phyloP scores from a whole-genome alignment of 2,329 filamentous ascomycete genomes.

The Thyridium curvatum region DNA sequence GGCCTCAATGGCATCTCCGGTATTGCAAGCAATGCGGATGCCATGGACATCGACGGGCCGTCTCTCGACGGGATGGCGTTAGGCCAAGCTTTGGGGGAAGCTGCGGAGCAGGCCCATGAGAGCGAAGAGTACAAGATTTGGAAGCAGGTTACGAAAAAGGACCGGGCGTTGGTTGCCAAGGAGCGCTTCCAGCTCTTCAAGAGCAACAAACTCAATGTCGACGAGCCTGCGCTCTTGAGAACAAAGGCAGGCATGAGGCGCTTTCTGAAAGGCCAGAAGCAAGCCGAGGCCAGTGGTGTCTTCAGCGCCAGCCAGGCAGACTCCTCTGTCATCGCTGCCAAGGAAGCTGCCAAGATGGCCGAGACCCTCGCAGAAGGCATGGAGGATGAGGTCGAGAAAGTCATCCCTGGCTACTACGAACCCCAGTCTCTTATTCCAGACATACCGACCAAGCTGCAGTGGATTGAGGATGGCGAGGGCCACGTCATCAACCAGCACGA shows the following conservation, averaged over 20 bases:
- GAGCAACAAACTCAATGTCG: constrained; percentile 74
- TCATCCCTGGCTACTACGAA: constrained; percentile 93
- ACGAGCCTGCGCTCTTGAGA: constrained; percentile 81
- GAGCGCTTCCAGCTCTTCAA: constrained; percentile 83
- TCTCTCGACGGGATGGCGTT: constrained; percentile 61
- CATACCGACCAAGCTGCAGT: constrained; percentile 69
- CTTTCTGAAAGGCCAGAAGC: constrained; percentile 74
- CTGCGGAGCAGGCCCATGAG: constrained; percentile 70
- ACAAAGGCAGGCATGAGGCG: constrained; percentile 85
- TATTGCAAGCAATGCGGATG: constrained; percentile 69
- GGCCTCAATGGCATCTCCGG: constrained; percentile 59
- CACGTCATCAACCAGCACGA: constrained; percentile 83
- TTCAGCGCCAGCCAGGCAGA: constrained; percentile 29
- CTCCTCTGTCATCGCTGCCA: constrained; percentile 38
- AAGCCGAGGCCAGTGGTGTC: constrained; percentile 48
- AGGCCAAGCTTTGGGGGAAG: constrained; percentile 57
- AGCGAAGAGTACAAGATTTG: constrained; percentile 97
- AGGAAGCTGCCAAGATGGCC: constrained; percentile 42
- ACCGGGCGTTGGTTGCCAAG: constrained; percentile 78
- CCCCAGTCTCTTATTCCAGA: constrained; percentile 80
- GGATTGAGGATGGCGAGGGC: constrained; percentile 85
- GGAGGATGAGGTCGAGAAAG: constrained; percentile 76
- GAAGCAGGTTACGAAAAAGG: constrained; percentile 98
- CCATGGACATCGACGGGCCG: constrained; percentile 80
- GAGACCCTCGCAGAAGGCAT: constrained; percentile 87